Evolutionary conservation across 164 flowering plant genomes (phyloP).

Genomic region (Amborella trichopoda): DNA sequence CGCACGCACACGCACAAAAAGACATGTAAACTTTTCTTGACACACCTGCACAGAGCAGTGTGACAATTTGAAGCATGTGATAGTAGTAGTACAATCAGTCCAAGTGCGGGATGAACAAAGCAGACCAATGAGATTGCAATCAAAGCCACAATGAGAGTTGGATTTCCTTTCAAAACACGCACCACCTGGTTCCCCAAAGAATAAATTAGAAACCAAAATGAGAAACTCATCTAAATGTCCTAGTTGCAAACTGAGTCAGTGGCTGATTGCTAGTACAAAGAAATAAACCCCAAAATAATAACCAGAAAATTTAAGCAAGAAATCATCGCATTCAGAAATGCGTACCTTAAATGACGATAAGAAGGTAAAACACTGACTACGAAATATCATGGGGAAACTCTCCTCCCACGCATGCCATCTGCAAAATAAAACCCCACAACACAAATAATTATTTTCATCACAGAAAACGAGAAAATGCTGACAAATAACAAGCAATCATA

Average conservation of each 20-base stretch:
- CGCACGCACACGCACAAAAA: no score
- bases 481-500: no score
- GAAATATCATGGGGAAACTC: constrained; percentile 20
- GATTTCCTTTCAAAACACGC: constrained; percentile 39
- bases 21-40: no score
- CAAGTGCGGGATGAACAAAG: constrained; percentile 88
- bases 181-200: constrained; percentile 73
- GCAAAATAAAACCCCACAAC: no score
- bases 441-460: no score
- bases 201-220: no score
- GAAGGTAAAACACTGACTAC: constrained; percentile 22
- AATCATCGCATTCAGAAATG: not conserved
- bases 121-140: constrained; percentile 43
- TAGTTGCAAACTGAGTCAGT: no score
- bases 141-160: constrained; percentile 32
- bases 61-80: constrained; percentile 73
- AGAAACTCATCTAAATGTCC: no score
- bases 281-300: no score
- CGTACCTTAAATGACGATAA: constrained; percentile 54
- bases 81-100: constrained; percentile 51
- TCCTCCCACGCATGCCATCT: constrained; percentile 66
- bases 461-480: no score
- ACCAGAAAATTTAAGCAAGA: no score
- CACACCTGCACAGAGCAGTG: constrained; percentile 69
- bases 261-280: no score